Base-by-base conservation (phyloP, 768 basidiomycete genomes). In the Podaxis sp. region DNA sequence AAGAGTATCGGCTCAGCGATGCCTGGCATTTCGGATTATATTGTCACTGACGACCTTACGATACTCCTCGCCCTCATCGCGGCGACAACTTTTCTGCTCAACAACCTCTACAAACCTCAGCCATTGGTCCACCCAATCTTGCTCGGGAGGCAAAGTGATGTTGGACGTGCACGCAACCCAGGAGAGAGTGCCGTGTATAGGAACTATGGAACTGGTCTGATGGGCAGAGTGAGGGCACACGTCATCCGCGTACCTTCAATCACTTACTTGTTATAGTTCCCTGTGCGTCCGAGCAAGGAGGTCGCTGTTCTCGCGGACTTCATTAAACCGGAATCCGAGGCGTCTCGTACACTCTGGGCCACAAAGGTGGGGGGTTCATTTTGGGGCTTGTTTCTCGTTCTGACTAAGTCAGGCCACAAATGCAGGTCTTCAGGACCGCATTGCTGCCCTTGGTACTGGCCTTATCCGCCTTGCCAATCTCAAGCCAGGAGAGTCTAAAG, bases 81-180 rank as follows among this genome's bases (percentile, higher is more conserved):
- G 3, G 89, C 87, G 2, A 89, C 89, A 8, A 82, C 92, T 42
- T 92, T 92, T 71, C 80, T 92, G 36, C 78, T 93, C 49, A 87
- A 87, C 70, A 92, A 87, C 71, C 77, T 92, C 64, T 91, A 92
- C 76, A 91, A 84, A 67, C 90, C 90, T 3, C 90, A 90, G 67
- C 88, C 90, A 2, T 84, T 96, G 48, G 94, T 96, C 0, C 95
- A 97, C 70, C 95, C 95, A n/a, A 90, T 98, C 67, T 82, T 96
- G 8, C 83, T 98, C 1, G 95, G 95, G 6, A 80, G 94, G 55
- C 95, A 98, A 80, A 93, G 93, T 68, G 96, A 97, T 73, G 89
- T 90, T 28, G 88, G 87, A 12, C 82, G 88, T 55, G 92, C 95
- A 3, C 80, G 95, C 58, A 88, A 92, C 69, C 82, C 89, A 12